Conservation (phyloP, 2,329 filamentous ascomycete species). For the Trichoderma arundinaceum region DNA sequence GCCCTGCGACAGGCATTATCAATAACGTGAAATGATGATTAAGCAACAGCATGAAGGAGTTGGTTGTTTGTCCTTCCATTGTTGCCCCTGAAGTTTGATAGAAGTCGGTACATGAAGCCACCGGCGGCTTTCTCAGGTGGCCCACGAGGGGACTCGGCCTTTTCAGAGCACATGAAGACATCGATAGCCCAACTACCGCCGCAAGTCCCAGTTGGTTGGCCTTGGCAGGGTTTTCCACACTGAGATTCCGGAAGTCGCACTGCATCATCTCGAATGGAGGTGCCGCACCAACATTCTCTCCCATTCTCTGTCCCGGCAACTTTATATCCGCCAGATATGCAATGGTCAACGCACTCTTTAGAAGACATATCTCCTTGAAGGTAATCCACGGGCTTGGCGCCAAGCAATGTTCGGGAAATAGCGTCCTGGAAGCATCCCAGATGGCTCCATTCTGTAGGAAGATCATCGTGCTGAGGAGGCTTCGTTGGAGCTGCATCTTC, state of each 20-base stretch:
- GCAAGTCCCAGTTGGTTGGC: conserved; percentile 24
- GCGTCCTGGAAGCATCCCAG: conserved; percentile 44
- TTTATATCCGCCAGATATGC: conserved; percentile 47
- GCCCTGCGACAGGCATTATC: background rate
- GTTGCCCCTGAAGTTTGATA: conserved; percentile 14
- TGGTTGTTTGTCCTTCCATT: background rate
- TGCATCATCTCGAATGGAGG: conserved; percentile 36
- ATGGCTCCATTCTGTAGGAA: conserved; percentile 38
- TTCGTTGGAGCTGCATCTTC: conserved; percentile 8
- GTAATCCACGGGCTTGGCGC: conserved; percentile 38
- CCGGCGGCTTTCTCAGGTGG: background rate
- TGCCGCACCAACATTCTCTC: conserved; percentile 59
- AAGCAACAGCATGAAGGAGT: background rate
- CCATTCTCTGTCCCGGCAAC: conserved; percentile 58
- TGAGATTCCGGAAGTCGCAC: conserved; percentile 37
- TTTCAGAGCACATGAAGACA: conserved; percentile 33
- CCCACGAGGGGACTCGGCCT: background rate
- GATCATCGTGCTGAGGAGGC: background rate
- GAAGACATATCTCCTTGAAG: conserved; percentile 52
- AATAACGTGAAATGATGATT: background rate
- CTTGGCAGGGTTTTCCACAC: conserved; percentile 37
- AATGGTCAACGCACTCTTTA: conserved; percentile 55
- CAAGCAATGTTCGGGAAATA: conserved; percentile 35
- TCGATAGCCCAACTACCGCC: conserved; percentile 40
- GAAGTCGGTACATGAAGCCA: conserved; percentile 16